Evolutionary conservation across 2,329 filamentous ascomycete genomes (phyloP).

Genomic region (Beauveria australis): DNA sequence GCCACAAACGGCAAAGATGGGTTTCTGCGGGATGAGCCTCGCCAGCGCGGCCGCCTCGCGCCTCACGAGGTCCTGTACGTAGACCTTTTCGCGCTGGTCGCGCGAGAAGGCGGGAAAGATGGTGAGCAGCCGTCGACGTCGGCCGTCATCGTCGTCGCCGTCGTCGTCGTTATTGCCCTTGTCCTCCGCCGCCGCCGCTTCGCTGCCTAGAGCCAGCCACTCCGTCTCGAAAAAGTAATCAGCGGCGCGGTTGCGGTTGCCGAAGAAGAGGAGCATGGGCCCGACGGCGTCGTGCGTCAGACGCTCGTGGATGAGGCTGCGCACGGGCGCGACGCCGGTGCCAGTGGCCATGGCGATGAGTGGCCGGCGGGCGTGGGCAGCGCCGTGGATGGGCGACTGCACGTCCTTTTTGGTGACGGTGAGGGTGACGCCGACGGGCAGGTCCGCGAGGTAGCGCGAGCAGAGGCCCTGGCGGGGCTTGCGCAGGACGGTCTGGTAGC

Average conservation of each 20-base stretch:
- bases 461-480: constrained; percentile 80
- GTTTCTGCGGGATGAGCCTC: constrained; percentile 26
- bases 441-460: constrained; percentile 70
- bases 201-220: constrained; percentile 42
- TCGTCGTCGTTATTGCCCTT: neutral
- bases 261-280: constrained; percentile 65
- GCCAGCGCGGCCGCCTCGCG: constrained; percentile 29
- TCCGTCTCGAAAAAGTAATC: constrained; percentile 81
- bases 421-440: constrained; percentile 51
- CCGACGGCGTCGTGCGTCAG: constrained; percentile 20
- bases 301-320: constrained; percentile 74
- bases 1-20: constrained; percentile 47
- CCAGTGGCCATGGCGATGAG: constrained; percentile 76
- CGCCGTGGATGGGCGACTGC: constrained; percentile 31
- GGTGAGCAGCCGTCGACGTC: constrained; percentile 14
- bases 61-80: constrained; percentile 48
- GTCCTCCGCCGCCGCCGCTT: neutral
- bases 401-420: constrained; percentile 50
- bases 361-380: constrained; percentile 37
- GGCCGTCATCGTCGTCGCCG: too few species aligned
- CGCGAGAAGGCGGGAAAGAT: constrained; percentile 42
- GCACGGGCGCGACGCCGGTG: constrained; percentile 79
- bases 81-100: constrained; percentile 40
- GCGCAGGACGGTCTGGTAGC: constrained; percentile 81
- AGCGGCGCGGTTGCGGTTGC: constrained; percentile 62